These are phyloP conservation scores for Myrica gale DNA, from an alignment of 306 rosid species.

Conservation along the genomic window DNA sequence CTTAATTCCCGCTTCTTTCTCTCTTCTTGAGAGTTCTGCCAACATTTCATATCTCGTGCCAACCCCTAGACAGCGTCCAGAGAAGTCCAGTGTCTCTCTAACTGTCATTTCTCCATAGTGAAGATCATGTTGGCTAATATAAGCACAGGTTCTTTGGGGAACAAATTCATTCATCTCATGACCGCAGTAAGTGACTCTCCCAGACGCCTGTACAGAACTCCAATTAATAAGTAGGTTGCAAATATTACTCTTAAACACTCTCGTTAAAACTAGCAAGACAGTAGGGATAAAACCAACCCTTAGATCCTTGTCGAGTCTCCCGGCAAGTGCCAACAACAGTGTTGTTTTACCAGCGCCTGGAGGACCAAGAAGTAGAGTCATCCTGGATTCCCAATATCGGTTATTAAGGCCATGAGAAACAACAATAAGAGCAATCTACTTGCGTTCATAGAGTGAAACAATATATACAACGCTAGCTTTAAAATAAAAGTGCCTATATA, in stretches of 20 bases:
- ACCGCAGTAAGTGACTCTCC: constrained; percentile 76
- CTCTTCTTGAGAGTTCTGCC: constrained; percentile 61
- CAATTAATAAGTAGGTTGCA: background rate
- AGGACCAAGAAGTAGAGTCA: constrained; percentile 81
- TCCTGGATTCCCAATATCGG: constrained; percentile 2
- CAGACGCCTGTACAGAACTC: constrained; percentile 46
- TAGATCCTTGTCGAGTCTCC: constrained; percentile 61
- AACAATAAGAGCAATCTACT: background rate
- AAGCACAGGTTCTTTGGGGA: constrained; percentile 44
- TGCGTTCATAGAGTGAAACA: background rate
- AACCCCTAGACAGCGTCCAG: constrained; percentile 67
- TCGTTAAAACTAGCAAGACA: background rate
- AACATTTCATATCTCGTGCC: constrained; percentile 68
- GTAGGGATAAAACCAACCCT: constrained; percentile 41
- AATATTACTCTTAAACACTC: background rate
- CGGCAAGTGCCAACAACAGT: constrained; percentile 66
- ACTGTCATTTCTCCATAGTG: constrained; percentile 78
- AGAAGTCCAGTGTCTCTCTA: constrained; percentile 70
- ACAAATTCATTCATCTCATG: constrained; percentile 68
- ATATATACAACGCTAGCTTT: background rate
- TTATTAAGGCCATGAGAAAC: background rate
- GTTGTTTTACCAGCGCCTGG: constrained; percentile 85
- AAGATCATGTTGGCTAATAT: constrained; percentile 45
- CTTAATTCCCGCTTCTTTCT: constrained; percentile 60
- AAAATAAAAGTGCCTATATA: background rate